phyloP scores from a whole-genome alignment of 2,329 filamentous ascomycete species.

The Trichothecium sympodiale region DNA sequence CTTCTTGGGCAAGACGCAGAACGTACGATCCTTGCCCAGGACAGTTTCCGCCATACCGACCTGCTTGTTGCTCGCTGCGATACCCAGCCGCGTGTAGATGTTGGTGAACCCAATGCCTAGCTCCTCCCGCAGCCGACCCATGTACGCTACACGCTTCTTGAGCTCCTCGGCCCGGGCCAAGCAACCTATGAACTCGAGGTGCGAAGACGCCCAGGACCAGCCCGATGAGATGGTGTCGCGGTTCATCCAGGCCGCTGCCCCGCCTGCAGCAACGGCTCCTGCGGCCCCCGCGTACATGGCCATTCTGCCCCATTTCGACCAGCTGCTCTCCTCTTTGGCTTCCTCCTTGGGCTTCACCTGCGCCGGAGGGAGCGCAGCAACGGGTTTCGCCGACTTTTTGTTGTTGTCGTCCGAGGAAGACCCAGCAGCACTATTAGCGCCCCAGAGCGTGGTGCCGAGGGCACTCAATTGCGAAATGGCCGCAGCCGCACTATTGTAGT shows the following conservation, averaged over 20 bases:
- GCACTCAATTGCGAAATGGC: slow-evolving; percentile 59
- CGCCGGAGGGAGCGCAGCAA: slow-evolving; percentile 16
- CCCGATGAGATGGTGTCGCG: slow-evolving; percentile 69
- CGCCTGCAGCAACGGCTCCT: slow-evolving; percentile 69
- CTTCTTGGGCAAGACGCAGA: slow-evolving; percentile 68
- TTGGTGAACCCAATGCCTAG: slow-evolving; percentile 71
- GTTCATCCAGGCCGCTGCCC: slow-evolving; percentile 77
- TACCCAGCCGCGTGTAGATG: slow-evolving; percentile 75
- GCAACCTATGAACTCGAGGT: slow-evolving; percentile 88
- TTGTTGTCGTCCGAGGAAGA: slow-evolving; percentile 7
- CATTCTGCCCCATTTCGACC: slow-evolving; percentile 75
- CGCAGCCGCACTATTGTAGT: slow-evolving; percentile 61
- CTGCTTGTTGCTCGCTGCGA: slow-evolving; percentile 46
- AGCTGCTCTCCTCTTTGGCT: slow-evolving; percentile 25
- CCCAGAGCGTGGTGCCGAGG: slow-evolving; percentile 59
- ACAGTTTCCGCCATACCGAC: slow-evolving; percentile 43
- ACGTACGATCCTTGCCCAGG: slow-evolving; percentile 65
- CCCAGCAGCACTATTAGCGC: slow-evolving; percentile 16
- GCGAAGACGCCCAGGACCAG: slow-evolving; percentile 73
- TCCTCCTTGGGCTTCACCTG: slow-evolving; percentile 10
- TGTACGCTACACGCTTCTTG: slow-evolving; percentile 56
- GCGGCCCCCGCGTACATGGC: slow-evolving; percentile 81
- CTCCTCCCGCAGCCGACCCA: slow-evolving; percentile 54
- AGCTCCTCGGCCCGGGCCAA: slow-evolving; percentile 77
- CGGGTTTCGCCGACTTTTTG: slow-evolving; percentile 19